A percentile compares a stretch with the other conserved stretches of the same genome.
Evolutionary conservation across 768 basidiomycete genomes (phyloP).

Genomic region (Trametes coccinea): DNA sequence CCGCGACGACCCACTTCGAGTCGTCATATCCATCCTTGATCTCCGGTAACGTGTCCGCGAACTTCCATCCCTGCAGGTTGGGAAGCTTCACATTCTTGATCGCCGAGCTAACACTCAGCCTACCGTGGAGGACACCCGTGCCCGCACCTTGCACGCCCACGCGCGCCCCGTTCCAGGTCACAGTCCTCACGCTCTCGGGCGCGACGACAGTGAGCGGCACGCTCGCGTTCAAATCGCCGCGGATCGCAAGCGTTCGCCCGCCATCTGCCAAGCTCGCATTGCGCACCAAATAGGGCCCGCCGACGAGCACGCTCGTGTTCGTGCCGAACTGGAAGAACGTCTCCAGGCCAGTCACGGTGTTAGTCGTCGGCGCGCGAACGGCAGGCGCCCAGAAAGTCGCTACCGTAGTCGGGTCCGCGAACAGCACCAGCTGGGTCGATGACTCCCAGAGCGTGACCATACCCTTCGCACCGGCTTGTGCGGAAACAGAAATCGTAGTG

Average conservation of each 20-base stretch:
- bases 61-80: constrained; percentile 68
- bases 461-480: constrained; percentile 48
- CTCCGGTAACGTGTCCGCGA: constrained; percentile 75
- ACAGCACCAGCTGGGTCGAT: constrained; percentile 64
- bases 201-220: constrained; percentile 65
- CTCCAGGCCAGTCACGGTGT: constrained; percentile 30
- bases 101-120: constrained; percentile 38
- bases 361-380: constrained; percentile 39
- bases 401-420: constrained; percentile 64
- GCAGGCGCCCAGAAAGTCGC: constrained; percentile 78
- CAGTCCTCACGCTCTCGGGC: constrained; percentile 47
- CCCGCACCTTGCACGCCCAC: constrained; percentile 33
- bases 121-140: constrained; percentile 52
- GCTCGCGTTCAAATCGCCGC: constrained; percentile 68
- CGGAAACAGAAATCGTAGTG: constrained; percentile 54
- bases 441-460: constrained; percentile 69
- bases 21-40: constrained; percentile 59
- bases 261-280: constrained; percentile 37
- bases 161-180: constrained; percentile 73
- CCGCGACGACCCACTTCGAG: constrained; percentile 60
- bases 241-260: constrained; percentile 46
- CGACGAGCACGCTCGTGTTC: constrained; percentile 60
- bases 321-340: constrained; percentile 76
- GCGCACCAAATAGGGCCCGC: constrained; percentile 50
- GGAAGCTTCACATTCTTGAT: constrained; percentile 43